These are phyloP conservation scores for Colletotrichum godetiae DNA, from an alignment of 2,329 filamentous ascomycete species.

Conservation along the genomic window DNA sequence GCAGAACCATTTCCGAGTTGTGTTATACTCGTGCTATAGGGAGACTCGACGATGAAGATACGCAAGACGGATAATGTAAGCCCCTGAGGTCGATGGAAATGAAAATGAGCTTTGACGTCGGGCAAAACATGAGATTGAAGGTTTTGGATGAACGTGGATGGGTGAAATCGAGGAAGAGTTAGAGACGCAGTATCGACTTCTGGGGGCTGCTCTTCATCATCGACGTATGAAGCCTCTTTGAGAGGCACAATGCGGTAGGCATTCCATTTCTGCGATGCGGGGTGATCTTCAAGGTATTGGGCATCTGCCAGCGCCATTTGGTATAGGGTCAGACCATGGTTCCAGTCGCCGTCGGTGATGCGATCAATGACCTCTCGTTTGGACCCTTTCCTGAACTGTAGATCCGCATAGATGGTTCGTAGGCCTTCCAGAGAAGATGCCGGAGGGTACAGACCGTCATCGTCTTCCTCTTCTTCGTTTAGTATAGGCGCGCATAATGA, in stretches of 20 bases:
- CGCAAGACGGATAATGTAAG: constrained; percentile 81
- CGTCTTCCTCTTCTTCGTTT: constrained; percentile 65
- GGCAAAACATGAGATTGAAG: constrained; percentile 81
- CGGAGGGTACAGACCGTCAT: constrained; percentile 76
- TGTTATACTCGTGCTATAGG: constrained; percentile 71
- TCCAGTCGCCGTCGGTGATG: constrained; percentile 76
- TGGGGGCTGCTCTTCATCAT: constrained; percentile 48
- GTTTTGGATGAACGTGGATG: constrained; percentile 81
- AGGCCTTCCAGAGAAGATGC: constrained; percentile 74
- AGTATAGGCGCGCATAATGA: constrained; percentile 66
- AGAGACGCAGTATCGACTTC: constrained; percentile 59
- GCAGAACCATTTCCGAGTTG: constrained; percentile 46
- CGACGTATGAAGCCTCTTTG: constrained; percentile 49
- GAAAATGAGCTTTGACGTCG: constrained; percentile 86
- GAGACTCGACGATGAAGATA: constrained; percentile 83
- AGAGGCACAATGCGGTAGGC: constrained; percentile 70
- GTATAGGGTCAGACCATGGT: constrained; percentile 72
- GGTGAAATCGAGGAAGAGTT: constrained; percentile 78
- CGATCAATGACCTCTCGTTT: constrained; percentile 73
- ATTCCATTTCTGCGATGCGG: constrained; percentile 72
- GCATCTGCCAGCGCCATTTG: constrained; percentile 77
- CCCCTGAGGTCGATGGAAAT: constrained; percentile 76
- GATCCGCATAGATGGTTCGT: constrained; percentile 70
- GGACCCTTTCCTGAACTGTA: constrained; percentile 70
- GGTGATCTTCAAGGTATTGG: constrained; percentile 74